These are phyloP conservation scores for Euphorbia peplus DNA, from an alignment of 345 rosid species.

Conservation along the genomic window DNA sequence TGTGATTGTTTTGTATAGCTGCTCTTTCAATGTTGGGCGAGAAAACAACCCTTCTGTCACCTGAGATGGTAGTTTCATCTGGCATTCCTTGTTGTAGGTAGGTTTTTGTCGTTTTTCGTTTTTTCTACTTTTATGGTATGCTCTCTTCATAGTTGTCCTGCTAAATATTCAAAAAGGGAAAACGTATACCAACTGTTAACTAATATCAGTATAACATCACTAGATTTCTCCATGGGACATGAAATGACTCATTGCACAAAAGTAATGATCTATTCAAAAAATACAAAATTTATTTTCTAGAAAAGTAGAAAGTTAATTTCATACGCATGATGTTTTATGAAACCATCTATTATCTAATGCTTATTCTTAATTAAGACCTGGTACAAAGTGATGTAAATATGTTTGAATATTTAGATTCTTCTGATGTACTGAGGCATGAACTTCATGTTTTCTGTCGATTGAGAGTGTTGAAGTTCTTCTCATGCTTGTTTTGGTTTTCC, in stretches of 20 bases:
- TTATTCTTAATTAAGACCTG: not conserved
- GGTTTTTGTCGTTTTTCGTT: conserved; percentile 23
- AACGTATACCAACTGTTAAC: not conserved
- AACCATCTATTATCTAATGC: not conserved
- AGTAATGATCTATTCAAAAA: not conserved
- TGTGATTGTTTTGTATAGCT: conserved; percentile 50
- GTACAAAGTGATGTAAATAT: not conserved
- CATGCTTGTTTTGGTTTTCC: conserved; percentile 25
- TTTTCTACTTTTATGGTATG: conserved; percentile 5
- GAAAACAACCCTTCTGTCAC: conserved; percentile 96
- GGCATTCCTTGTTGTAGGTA: conserved; percentile 98
- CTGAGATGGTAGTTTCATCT: conserved; percentile 71
- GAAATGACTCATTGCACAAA: not conserved
- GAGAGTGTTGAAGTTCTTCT: conserved; percentile 19
- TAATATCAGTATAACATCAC: conserved; percentile 1
- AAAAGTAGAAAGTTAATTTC: not conserved
- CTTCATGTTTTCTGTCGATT: conserved; percentile 18
- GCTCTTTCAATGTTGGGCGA: conserved; percentile 84
- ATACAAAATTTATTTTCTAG: not conserved
- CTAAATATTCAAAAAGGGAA: not conserved
- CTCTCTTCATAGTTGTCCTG: conserved; percentile 8
- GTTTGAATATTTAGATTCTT: not conserved
- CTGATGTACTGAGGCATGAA: conserved; percentile 3
- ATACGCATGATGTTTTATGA: not conserved
- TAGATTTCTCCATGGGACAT: not conserved